Percentiles rank a stretch among this genome's conserved stretches.
Evolutionary conservation across 2,329 filamentous ascomycete genomes (phyloP).

Genomic region (Ophiostoma fasciatum): DNA sequence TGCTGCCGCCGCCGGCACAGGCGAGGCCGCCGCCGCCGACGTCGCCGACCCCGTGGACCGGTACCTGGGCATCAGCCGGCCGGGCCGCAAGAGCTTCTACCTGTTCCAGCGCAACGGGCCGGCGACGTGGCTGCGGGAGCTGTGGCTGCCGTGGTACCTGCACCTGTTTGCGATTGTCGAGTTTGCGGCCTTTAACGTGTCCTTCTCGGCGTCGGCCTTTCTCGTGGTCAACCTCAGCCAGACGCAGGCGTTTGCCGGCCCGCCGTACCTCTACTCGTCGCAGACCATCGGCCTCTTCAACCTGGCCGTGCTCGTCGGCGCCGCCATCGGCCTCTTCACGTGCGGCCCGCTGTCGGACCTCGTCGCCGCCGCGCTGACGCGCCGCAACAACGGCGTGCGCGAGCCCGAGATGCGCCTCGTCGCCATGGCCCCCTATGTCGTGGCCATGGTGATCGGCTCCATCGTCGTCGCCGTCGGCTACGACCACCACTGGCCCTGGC

Average conservation of each 20-base stretch:
- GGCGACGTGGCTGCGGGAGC: conserved; percentile 33
- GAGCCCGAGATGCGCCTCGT: conserved; percentile 33
- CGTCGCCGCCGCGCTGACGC: conserved; percentile 24
- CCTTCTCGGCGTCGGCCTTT: conserved; percentile 30
- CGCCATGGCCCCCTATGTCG: conserved; percentile 28
- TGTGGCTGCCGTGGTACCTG: conserved; percentile 48
- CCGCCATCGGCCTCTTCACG: conserved; percentile 24
- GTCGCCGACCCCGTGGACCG: conserved; percentile 29
- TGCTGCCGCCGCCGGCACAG: not conserved
- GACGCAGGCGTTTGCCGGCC: conserved; percentile 25
- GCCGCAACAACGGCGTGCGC: conserved; percentile 28
- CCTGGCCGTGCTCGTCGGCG: conserved; percentile 28
- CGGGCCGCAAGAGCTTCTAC: conserved; percentile 39
- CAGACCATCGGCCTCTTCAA: conserved; percentile 32
- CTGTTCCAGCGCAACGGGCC: conserved; percentile 32
- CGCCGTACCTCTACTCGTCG: conserved; percentile 28
- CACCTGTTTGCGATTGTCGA: conserved; percentile 48
- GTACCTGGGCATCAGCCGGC: conserved; percentile 38
- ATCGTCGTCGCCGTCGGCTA: conserved; percentile 32
- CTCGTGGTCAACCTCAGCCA: conserved; percentile 44
- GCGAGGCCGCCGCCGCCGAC: conserved; percentile 12
- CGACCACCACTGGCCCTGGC: conserved; percentile 32
- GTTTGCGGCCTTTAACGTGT: conserved; percentile 45
- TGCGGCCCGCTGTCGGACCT: conserved; percentile 30
- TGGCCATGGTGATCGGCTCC: conserved; percentile 29